Percentiles rank a stretch among this genome's conserved stretches.
These are phyloP conservation scores for Letharia columbiana DNA, from an alignment of 495 filamentous ascomycete species.

Conservation along the genomic window DNA sequence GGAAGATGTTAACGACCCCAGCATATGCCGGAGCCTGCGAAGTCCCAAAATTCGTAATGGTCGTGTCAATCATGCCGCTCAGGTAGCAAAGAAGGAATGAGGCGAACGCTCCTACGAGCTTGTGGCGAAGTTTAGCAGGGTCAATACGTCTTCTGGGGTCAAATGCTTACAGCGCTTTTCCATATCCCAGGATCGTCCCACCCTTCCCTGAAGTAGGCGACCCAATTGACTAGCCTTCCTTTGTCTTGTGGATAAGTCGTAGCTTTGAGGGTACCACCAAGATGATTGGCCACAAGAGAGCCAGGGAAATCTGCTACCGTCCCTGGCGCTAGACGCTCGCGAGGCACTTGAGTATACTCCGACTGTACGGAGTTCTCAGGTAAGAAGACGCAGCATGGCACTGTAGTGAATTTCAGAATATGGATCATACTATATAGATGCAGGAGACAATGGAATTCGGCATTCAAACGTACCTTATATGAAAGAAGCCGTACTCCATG, in stretches of 20 bases:
- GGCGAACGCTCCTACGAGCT: slow-evolving; percentile 17
- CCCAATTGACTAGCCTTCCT: slow-evolving; percentile 10
- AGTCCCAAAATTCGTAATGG: slow-evolving; percentile 25
- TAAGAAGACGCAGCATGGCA: background rate
- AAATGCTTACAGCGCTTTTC: slow-evolving; percentile 16
- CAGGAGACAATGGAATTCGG: background rate
- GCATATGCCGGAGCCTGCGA: slow-evolving; percentile 28
- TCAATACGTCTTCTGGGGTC: background rate
- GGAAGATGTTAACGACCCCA: slow-evolving; percentile 39
- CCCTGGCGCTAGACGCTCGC: background rate
- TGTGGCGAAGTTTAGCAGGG: background rate
- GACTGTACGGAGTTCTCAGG: background rate
- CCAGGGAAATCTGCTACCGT: slow-evolving; percentile 10
- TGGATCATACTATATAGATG: background rate
- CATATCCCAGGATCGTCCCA: slow-evolving; percentile 15
- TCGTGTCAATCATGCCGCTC: slow-evolving; percentile 16
- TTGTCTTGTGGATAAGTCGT: background rate
- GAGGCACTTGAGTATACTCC: background rate
- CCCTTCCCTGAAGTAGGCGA: slow-evolving; percentile 6
- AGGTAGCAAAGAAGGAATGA: slow-evolving; percentile 15
- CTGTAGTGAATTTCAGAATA: background rate
- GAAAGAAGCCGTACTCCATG: background rate
- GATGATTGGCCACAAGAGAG: slow-evolving; percentile 12
- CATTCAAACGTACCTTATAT: background rate
- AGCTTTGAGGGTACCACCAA: background rate